Percentiles rank a stretch among this genome's conserved stretches.
Conservation (phyloP, 2,329 filamentous ascomycete species). For the Dothideomycetes sp. region DNA sequence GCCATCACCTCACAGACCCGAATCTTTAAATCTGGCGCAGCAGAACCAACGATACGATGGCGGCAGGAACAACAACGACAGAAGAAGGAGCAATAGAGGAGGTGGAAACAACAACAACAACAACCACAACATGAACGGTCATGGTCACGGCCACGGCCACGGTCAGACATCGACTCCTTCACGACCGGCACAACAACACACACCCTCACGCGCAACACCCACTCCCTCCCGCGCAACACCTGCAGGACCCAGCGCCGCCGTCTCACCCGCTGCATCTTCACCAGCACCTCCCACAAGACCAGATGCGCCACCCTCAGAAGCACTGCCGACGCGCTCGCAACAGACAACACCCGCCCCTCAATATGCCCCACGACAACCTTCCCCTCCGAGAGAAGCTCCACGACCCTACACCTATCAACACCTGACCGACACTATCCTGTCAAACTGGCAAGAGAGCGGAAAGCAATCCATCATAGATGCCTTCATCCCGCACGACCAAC, state of each 20-base stretch:
- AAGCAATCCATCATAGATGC: slow-evolving; percentile 56
- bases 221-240: slow-evolving; percentile 9
- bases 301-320: slow-evolving; percentile 7
- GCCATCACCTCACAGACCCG: slow-evolving; percentile 41
- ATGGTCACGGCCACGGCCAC: no score
- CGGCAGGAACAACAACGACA: slow-evolving; percentile 11
- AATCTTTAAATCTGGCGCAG: slow-evolving; percentile 41
- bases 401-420: slow-evolving; percentile 59
- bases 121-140: slow-evolving; percentile 9
- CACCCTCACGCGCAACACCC: slow-evolving; percentile 5
- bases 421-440: slow-evolving; percentile 58
- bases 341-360: slow-evolving; percentile 9
- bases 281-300: slow-evolving; percentile 8
- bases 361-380: slow-evolving; percentile 9
- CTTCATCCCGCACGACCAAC: slow-evolving; percentile 52
- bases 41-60: slow-evolving; percentile 28
- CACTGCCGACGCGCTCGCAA: background rate
- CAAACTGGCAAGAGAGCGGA: slow-evolving; percentile 56
- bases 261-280: slow-evolving; percentile 8
- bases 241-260: slow-evolving; percentile 3
- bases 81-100: slow-evolving; percentile 11
- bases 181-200: no score
- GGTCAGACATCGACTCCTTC: no score
- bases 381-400: slow-evolving; percentile 11
- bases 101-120: slow-evolving; percentile 8